phyloP scores from a whole-genome alignment of 257 asterid species.

The Nicotiana tabacum region DNA sequence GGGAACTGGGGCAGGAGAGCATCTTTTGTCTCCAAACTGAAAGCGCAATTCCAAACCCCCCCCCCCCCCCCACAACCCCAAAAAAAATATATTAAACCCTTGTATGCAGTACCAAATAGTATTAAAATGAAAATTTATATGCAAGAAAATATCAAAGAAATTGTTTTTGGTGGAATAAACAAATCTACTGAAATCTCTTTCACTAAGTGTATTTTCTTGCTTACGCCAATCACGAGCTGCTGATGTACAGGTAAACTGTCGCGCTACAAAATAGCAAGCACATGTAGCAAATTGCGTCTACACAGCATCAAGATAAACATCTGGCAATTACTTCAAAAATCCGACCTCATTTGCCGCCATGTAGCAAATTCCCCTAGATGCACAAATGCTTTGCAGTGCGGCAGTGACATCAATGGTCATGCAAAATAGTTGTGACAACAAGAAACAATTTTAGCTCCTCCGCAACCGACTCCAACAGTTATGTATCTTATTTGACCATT shows the following conservation, averaged over 20 bases:
- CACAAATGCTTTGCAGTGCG: neutral
- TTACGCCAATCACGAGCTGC: neutral
- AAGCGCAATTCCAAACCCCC: neutral
- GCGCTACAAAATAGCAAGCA: neutral
- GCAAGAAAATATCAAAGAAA: neutral
- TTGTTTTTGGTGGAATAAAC: neutral
- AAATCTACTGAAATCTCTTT: neutral
- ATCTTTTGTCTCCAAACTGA: neutral
- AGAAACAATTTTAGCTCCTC: neutral
- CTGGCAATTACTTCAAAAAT: neutral
- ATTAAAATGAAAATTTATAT: neutral
- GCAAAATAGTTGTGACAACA: neutral
- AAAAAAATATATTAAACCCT: too few species aligned
- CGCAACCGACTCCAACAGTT: neutral
- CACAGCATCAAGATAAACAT: neutral
- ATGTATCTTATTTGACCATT: constrained; percentile 24
- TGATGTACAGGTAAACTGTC: neutral
- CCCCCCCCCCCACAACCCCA: neutral
- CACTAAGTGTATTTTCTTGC: neutral
- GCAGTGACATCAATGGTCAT: neutral
- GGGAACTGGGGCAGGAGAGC: neutral
- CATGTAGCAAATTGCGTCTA: neutral
- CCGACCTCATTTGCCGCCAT: neutral
- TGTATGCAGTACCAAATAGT: neutral
- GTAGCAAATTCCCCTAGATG: neutral